Conservation (phyloP, 495 filamentous ascomycete genomes). For the Penicillium silybi region DNA sequence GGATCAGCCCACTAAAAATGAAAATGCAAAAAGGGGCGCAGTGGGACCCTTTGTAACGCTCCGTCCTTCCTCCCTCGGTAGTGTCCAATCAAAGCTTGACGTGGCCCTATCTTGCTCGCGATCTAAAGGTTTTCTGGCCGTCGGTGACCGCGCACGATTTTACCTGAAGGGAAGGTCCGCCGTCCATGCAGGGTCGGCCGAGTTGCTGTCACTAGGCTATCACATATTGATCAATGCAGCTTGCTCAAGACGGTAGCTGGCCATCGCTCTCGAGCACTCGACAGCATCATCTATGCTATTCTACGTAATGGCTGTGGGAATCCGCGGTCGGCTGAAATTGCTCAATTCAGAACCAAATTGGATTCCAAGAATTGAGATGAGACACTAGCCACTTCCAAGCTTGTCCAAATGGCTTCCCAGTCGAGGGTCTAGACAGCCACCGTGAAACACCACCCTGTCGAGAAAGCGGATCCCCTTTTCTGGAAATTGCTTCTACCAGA, state of each 20-base stretch:
- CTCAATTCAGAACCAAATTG: not conserved
- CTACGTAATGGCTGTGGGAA: not conserved
- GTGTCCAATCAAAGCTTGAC: not conserved
- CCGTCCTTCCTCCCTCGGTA: not conserved
- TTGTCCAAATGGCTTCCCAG: not conserved
- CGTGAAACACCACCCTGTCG: not conserved
- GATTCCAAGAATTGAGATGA: not conserved
- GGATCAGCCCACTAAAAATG: conserved; percentile 10
- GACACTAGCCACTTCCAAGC: not conserved
- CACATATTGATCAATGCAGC: not conserved
- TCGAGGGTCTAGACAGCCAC: not conserved
- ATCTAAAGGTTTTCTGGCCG: not conserved
- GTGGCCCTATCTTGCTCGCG: not conserved
- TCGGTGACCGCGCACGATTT: not conserved
- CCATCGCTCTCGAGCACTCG: too few species aligned
- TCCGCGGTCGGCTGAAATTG: not conserved
- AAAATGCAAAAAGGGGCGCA: not conserved
- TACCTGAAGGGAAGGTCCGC: not conserved
- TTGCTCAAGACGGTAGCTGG: not conserved
- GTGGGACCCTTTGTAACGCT: not conserved
- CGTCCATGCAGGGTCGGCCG: not conserved
- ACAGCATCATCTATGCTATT: not conserved
- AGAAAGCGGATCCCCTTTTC: not conserved
- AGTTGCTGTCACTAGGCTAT: not conserved
- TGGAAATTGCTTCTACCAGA: not conserved